Evolutionary conservation across 2,329 filamentous ascomycete genomes (phyloP), one percentile per base, ranked within the genome.

Genomic region (Phoma herbarum): DNA sequence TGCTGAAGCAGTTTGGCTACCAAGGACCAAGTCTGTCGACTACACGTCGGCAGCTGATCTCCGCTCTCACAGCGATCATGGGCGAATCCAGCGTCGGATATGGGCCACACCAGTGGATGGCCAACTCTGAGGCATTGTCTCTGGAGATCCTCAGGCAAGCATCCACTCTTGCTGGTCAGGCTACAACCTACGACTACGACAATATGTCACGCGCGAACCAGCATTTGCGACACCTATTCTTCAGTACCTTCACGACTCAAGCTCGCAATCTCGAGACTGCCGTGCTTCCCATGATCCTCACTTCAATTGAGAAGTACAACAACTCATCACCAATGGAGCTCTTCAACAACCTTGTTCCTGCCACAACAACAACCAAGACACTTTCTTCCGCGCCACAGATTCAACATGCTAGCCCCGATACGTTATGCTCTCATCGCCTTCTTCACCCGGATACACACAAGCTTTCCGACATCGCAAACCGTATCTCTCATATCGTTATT

Each of bases 401-500:
- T 41, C 59, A 74, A 18, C 59, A 68, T 8, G 55, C 71, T 25
- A 67, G 70, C 4, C 48, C 62, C 23, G 61, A 73, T 70, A 68
- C 66, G 61, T 69, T 65, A 33, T 48, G 65, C 10, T 64, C 58
- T 23, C 29, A 53, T 10, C 47, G 51, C n/a, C 44, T 57, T n/a
- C 26, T 61, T 9, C 63, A 62, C 2, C 59, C 61, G 1, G 61
- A 71, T 23, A 55, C 61, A 10, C 78, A 65, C 33, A 71, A 77
- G 28, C 67, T 90, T 35, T 82, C 84, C 42, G 88, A 92, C 58
- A 86, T 97, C 75, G 87, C 91, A 1, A 89, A 88, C 43, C 87
- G 91, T 44, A 83, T 97, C 49, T 89, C 92, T 6, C 94, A 97
- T 71, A 86, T 97, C 43, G 88, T 91, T 14, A 84, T 95, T 6